A percentile compares a stretch with the other conserved stretches of the same genome.
These are phyloP conservation scores for Hysterium pulicare DNA, from an alignment of 2,329 filamentous ascomycete genomes.

Conservation along the genomic window DNA sequence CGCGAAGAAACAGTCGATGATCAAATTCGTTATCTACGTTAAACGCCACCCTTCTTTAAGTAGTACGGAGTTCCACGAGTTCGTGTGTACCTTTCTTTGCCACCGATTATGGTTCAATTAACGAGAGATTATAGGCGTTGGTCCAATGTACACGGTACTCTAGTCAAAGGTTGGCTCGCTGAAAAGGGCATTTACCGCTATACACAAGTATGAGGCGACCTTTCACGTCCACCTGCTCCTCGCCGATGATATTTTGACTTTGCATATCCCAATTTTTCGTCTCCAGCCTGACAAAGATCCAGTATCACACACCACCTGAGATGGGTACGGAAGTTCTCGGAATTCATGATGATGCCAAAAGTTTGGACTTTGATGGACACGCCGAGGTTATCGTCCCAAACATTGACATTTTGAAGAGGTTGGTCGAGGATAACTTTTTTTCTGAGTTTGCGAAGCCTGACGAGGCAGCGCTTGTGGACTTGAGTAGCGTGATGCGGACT, in stretches of 20 bases:
- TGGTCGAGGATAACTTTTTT: slow-evolving; percentile 11
- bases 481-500: too few relatives aligned
- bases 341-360: slow-evolving; percentile 7
- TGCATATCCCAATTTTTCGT: too few relatives aligned
- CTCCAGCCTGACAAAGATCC: not conserved
- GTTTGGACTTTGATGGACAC: slow-evolving; percentile 8
- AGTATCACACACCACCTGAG: slow-evolving; percentile 10
- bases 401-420: slow-evolving; percentile 6
- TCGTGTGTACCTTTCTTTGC: too few relatives aligned
- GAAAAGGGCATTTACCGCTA: slow-evolving; percentile 10
- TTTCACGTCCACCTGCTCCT: too few relatives aligned
- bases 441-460: slow-evolving; percentile 8
- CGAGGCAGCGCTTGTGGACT: too few relatives aligned
- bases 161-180: too few relatives aligned
- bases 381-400: slow-evolving; percentile 8
- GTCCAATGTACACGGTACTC: too few relatives aligned
- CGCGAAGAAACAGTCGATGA: too few relatives aligned
- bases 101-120: too few relatives aligned
- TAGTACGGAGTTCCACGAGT: slow-evolving; percentile 9
- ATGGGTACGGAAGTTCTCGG: slow-evolving; percentile 4
- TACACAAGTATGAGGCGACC: slow-evolving; percentile 6
- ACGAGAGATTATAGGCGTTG: too few relatives aligned
- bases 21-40: slow-evolving; percentile 8
- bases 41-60: slow-evolving; percentile 7
- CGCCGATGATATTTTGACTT: too few relatives aligned